These are phyloP conservation scores for Globisporangium camurandrum DNA, from an alignment of 352 stramenopile genomes.

Conservation along the genomic window DNA sequence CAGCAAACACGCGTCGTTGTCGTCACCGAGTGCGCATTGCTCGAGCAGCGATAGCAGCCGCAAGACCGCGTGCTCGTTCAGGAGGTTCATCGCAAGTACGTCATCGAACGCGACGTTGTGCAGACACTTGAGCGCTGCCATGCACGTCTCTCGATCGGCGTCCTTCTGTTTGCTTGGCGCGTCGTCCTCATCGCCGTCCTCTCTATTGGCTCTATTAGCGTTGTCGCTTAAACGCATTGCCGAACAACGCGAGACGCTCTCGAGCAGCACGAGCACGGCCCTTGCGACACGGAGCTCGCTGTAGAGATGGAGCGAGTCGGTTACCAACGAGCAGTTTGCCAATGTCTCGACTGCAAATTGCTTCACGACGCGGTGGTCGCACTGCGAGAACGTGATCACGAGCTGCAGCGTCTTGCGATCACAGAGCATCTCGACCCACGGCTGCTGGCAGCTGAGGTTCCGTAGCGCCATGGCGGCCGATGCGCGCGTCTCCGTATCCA, in stretches of 20 bases:
- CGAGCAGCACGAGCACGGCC: slow-evolving; percentile 43
- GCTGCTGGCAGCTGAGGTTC: slow-evolving; percentile 64
- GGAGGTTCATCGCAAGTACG: slow-evolving; percentile 37
- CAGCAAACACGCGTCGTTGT: slow-evolving; percentile 37
- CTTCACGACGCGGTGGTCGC: slow-evolving; percentile 37
- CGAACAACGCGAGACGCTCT: no score
- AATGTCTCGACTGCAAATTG: slow-evolving; percentile 63
- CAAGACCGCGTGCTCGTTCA: slow-evolving; percentile 43
- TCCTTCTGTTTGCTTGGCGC: background rate
- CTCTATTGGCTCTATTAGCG: background rate
- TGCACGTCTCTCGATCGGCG: slow-evolving; percentile 33
- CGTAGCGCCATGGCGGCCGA: slow-evolving; percentile 65
- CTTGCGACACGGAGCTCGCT: slow-evolving; percentile 48
- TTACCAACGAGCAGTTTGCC: slow-evolving; percentile 71
- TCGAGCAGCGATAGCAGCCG: slow-evolving; percentile 40
- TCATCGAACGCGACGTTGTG: slow-evolving; percentile 64
- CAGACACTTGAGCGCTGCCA: slow-evolving; percentile 62
- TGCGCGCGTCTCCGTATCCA: slow-evolving; percentile 55
- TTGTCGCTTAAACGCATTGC: no score
- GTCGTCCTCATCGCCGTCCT: slow-evolving; percentile 1
- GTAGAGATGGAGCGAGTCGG: slow-evolving; percentile 66
- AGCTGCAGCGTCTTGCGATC: slow-evolving; percentile 61
- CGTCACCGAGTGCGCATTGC: slow-evolving; percentile 24
- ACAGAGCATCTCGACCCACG: slow-evolving; percentile 77
- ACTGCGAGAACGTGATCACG: slow-evolving; percentile 47